Base-by-base conservation (phyloP, 164 flowering plant species). In the Liriodendron chinense region DNA sequence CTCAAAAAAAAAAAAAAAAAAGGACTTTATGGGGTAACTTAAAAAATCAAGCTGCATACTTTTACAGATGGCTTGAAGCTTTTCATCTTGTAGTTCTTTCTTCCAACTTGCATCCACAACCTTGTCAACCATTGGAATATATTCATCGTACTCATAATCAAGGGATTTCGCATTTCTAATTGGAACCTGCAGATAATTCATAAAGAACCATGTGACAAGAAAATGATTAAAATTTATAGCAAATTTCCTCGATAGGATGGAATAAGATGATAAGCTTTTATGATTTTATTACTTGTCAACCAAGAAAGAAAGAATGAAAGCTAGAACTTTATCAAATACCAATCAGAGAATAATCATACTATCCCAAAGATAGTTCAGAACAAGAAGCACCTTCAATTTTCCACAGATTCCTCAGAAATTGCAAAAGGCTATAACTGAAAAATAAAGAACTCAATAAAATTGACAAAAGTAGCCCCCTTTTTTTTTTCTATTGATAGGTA, bases 81-180 rank as follows among this genome's bases (percentile, higher is more conserved):
- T 88, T 70, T 81, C 87, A 71, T 78, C 71, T 25, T 89, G 56
- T 23, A 83, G 57, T 85, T 85, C 87, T 16, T 50, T 89, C 79
- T 90, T 86, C 96, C 94, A 92, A 67, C 84, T 82, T 71, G 89
- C 83, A 86, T 93, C 98, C 69, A 95, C 97, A 70, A 90, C 87
- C 79, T 95, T 95, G 86, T 95, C 98, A 26, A 93, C 93, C 92
- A 95, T 88, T 21, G 98, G 98, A 67, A 92, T 90, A 81, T 86
- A 89, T 79, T 94, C 97, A 82, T 91, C 94, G 78, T 86, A 90
- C 64, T 92, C 93, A 24, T 10, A 21, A 47, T 7, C 21, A 23
- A 89, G 63, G 74, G 84, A 85, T 75, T 65, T 79, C 70, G 81
- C 85, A 77, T 78, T 78, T 77, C 74, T 84, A 73, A 83, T 79